Percentiles rank a stretch among this genome's conserved stretches.
These are phyloP conservation scores for Alternaria gaisen DNA, from an alignment of 2,329 filamentous ascomycete species.

Conservation along the genomic window DNA sequence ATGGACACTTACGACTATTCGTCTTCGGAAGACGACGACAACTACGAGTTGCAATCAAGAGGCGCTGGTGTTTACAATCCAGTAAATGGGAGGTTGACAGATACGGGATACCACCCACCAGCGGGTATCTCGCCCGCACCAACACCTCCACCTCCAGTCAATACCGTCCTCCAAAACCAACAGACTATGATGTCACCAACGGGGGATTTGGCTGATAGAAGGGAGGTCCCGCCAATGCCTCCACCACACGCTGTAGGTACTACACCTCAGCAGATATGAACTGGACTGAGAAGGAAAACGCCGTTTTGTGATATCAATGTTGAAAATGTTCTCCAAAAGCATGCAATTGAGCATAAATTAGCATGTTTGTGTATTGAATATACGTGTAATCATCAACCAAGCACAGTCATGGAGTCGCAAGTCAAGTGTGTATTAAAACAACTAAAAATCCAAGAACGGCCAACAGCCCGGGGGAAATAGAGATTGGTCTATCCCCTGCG, in stretches of 20 bases:
- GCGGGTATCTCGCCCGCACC: conserved; percentile 41
- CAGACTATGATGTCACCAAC: conserved; percentile 27
- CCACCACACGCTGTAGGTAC: conserved; percentile 45
- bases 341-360: neutral
- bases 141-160: conserved; percentile 42
- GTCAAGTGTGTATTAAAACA: conserved; percentile 5
- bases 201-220: conserved; percentile 43
- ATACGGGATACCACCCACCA: conserved; percentile 48
- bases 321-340: neutral
- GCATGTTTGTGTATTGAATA: conserved; percentile 3
- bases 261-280: conserved; percentile 39
- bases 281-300: conserved; percentile 12
- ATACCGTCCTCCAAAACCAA: conserved; percentile 21
- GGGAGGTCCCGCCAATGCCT: conserved; percentile 32
- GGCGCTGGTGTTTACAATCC: conserved; percentile 42
- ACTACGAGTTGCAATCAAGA: conserved; percentile 46
- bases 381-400: conserved; percentile 1
- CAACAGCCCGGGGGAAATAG: neutral
- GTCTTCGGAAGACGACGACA: conserved; percentile 51
- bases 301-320: neutral
- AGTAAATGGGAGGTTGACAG: conserved; percentile 43
- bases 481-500: conserved; percentile 57
- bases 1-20: conserved; percentile 51
- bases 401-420: neutral
- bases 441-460: neutral